Conservation (phyloP, 2,329 filamentous ascomycete species). For the Xylariaceae sp. region DNA sequence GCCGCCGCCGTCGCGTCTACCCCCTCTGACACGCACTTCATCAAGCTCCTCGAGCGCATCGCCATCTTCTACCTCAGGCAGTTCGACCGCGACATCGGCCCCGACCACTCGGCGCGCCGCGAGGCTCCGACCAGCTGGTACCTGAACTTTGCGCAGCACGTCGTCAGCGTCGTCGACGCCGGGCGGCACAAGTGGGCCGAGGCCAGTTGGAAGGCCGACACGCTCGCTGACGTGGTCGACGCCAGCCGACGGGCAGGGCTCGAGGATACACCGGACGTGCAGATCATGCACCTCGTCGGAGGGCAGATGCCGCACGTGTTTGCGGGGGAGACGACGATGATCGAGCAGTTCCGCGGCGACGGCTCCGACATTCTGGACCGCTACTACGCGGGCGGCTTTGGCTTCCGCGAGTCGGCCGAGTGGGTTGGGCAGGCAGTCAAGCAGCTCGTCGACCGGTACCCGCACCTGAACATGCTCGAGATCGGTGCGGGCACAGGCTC, state of each 20-base stretch:
- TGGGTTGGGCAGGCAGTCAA: conserved; percentile 3
- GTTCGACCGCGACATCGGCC: conserved; percentile 5
- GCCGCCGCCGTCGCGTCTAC: conserved; percentile 3
- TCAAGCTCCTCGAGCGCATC: conserved; percentile 7
- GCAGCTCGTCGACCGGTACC: conserved; percentile 7
- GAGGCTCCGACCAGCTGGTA: conserved; percentile 5
- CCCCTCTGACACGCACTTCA: conserved; percentile 1
- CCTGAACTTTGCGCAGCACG: conserved; percentile 8
- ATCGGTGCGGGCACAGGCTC: conserved; percentile 30
- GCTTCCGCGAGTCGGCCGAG: not conserved
- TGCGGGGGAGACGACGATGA: conserved; percentile 9
- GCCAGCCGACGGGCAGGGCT: conserved; percentile 2
- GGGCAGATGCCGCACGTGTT: conserved; percentile 7
- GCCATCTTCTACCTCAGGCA: conserved; percentile 9
- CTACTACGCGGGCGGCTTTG: conserved; percentile 6
- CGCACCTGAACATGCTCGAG: conserved; percentile 10
- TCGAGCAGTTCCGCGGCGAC: conserved; percentile 9
- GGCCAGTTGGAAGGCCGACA: conserved; percentile 9
- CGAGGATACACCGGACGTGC: conserved; percentile 6
- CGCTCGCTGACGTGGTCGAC: conserved; percentile 3
- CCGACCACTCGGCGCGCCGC: conserved; percentile 1
- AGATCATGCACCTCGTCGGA: conserved; percentile 13
- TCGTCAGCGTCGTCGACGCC: conserved; percentile 1
- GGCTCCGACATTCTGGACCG: conserved; percentile 9
- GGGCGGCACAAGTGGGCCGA: conserved; percentile 4